Evolutionary conservation across 1,284 basidiomycete genomes (phyloP).

Genomic region (Cronartium quercuum): DNA sequence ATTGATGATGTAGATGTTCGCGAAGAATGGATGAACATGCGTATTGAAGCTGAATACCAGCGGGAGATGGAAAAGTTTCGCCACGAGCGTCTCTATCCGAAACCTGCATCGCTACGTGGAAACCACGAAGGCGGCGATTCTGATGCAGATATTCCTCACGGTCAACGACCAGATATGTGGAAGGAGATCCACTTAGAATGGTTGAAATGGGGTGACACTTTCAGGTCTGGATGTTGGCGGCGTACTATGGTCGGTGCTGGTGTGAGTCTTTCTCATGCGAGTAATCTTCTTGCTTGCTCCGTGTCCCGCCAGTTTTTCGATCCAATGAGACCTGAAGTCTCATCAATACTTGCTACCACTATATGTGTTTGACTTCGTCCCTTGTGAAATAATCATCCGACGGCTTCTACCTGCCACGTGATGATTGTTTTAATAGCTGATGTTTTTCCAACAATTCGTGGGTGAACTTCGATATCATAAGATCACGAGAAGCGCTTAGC

Average conservation of each 20-base stretch:
- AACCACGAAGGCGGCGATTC: neutral
- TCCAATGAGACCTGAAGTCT: neutral
- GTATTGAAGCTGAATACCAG: conserved; percentile 38
- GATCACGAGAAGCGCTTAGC: neutral
- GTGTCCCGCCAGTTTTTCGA: neutral
- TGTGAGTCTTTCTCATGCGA: conserved; percentile 41
- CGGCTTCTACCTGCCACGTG: no score
- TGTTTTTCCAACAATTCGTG: conserved; percentile 43
- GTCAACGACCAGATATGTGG: conserved; percentile 39
- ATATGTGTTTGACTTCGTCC: conserved; percentile 25
- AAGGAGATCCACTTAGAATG: conserved; percentile 16
- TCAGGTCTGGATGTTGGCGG: conserved; percentile 31
- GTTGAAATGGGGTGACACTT: conserved; percentile 37
- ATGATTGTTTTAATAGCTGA: conserved; percentile 31
- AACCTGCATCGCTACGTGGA: neutral
- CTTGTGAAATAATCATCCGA: neutral
- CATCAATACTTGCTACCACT: neutral
- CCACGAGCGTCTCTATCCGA: conserved; percentile 5
- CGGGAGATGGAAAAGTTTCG: conserved; percentile 10
- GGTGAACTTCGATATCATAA: conserved; percentile 41
- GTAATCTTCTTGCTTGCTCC: no score
- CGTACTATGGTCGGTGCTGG: conserved; percentile 41
- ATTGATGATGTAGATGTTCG: conserved; percentile 38
- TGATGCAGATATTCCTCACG: conserved; percentile 33
- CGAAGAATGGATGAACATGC: conserved; percentile 42